Base-by-base conservation (phyloP, 1,139 yeast species). In the Saccharomycopsis hybrid region DNA sequence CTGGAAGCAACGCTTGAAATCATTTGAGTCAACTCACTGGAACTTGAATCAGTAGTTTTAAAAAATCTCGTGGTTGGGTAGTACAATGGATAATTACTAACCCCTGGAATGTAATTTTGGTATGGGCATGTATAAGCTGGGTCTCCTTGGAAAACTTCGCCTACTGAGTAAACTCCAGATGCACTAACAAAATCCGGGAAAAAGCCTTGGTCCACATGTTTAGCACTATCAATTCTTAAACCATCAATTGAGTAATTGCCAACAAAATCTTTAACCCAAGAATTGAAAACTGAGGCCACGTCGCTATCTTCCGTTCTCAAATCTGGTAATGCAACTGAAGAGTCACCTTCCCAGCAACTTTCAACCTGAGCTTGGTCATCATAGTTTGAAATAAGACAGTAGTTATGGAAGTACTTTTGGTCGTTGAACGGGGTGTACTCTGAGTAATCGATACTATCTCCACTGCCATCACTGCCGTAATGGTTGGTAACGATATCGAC, bases 341-440 rank as follows among this genome's bases (percentile, higher is more conserved):
- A 11, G 39, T 36, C 39, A 36, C 39, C 39, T 36, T 36, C 39
- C 39, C 39, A 36, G 39, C 39, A 36, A n/a, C 18, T n/a, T 13
- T 36, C 39, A 9, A 9, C 24, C 13, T 36, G 18, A 5, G n/a
- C 39, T 36, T 36, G 39, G 24, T 36, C 24, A 24, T 11, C 9
- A n/a, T 9, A 8, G 39, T 7, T 8, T 8, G 39, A 8, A 11
- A 36, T 36, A 7, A 36, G 18, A 36, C 39, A 36, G 24, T 36
- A 36, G 39, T 36, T 24, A 36, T 36, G 39, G 39, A 36, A 36
- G 24, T 36, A 36, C 5, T 11, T 9, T n/a, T 36, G n/a, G 18
- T 11, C 9, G 24, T 36, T 13, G 39, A 36, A 36, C 5, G 39
- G 39, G 7, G 9, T 36, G 13, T 36, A 36, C 9, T 9, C 13